Percentiles rank a stretch among this genome's conserved stretches.
Conservation (phyloP, 2,329 filamentous ascomycete genomes). For the Xylariomycetidae sp. region DNA sequence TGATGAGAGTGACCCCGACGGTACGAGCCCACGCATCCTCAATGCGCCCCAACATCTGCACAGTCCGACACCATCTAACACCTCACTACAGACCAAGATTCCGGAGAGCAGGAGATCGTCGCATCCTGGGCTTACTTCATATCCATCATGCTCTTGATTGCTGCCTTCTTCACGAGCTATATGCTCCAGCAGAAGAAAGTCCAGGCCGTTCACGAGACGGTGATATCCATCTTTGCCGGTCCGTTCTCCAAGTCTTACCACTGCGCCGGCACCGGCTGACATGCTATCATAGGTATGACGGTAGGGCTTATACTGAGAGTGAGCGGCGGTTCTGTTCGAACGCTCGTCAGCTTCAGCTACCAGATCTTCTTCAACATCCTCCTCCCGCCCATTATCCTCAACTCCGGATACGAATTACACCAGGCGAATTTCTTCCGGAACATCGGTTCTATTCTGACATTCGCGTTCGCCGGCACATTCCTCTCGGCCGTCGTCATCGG, state of each 20-base stretch:
- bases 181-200: slow-evolving; percentile 95
- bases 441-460: slow-evolving; percentile 94
- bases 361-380: slow-evolving; percentile 99
- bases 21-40: slow-evolving; percentile 26
- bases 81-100: slow-evolving; percentile 59
- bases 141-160: slow-evolving; percentile 87
- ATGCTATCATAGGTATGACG: slow-evolving; percentile 70
- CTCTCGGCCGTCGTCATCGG: slow-evolving; percentile 95
- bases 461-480: slow-evolving; percentile 95
- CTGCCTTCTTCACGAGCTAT: slow-evolving; percentile 95
- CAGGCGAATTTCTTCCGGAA: slow-evolving; percentile 99
- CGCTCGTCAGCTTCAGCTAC: slow-evolving; percentile 93
- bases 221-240: slow-evolving; percentile 97
- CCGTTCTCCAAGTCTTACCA: slow-evolving; percentile 7
- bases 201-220: slow-evolving; percentile 95
- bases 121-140: slow-evolving; percentile 98
- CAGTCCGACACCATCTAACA: slow-evolving; percentile 17
- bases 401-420: slow-evolving; percentile 94
- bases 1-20: slow-evolving; percentile 44
- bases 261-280: too few relatives aligned
- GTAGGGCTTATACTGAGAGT: slow-evolving; percentile 85
- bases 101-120: slow-evolving; percentile 87
- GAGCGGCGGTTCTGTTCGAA: slow-evolving; percentile 77
- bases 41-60: too few relatives aligned
- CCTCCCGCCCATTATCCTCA: slow-evolving; percentile 96